These are phyloP conservation scores for Maudiozyma saulgeensis DNA, from an alignment of 805 yeast genomes.

Conservation along the genomic window DNA sequence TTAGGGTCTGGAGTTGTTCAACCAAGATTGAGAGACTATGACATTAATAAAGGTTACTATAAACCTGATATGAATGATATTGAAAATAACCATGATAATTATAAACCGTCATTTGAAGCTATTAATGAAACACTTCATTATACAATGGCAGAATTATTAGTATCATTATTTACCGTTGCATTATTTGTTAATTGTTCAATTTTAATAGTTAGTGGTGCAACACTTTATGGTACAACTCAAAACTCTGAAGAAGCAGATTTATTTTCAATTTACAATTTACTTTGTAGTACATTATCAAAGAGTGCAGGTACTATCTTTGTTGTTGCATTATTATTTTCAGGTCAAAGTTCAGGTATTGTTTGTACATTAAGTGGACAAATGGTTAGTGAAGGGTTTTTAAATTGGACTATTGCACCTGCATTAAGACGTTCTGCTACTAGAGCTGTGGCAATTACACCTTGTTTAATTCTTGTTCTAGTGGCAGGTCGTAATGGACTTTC, in stretches of 20 bases:
- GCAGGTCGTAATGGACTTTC: conserved; percentile 79
- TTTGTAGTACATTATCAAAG: conserved; percentile 53
- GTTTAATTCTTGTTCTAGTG: conserved; percentile 61
- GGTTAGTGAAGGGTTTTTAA: conserved; percentile 85
- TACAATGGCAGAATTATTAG: conserved; percentile 72
- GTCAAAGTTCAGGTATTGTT: conserved; percentile 92
- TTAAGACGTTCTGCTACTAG: conserved; percentile 73
- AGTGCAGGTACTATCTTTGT: conserved; percentile 80
- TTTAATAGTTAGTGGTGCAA: conserved; percentile 86
- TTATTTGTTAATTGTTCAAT: conserved; percentile 85
- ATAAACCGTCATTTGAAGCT: conserved; percentile 75
- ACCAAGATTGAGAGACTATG: conserved; percentile 72
- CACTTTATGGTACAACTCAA: conserved; percentile 46
- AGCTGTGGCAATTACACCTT: conserved; percentile 77
- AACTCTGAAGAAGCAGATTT: conserved; percentile 70
- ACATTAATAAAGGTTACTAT: conserved; percentile 55
- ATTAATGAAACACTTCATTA: conserved; percentile 71
- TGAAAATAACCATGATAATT: conserved; percentile 34
- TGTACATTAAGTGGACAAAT: conserved; percentile 91
- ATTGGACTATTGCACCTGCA: conserved; percentile 75
- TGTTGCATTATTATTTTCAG: conserved; percentile 74
- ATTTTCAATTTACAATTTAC: conserved; percentile 65
- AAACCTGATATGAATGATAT: conserved; percentile 31
- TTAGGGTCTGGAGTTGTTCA: conserved; percentile 86
- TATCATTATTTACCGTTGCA: conserved; percentile 82